phyloP scores from a whole-genome alignment of 169 alveolate species.

The Plasmodium sp. region DNA sequence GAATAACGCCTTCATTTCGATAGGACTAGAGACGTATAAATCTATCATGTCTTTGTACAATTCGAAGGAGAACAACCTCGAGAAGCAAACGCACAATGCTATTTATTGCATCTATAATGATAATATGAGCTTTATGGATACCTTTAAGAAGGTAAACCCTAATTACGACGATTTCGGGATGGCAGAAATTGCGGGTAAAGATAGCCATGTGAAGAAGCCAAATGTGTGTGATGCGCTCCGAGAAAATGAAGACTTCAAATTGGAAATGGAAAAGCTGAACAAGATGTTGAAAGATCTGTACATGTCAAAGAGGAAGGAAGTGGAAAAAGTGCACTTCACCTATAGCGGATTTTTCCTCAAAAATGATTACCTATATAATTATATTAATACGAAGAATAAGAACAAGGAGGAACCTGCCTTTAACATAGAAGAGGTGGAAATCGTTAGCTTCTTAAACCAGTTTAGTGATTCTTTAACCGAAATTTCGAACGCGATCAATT shows the following conservation, averaged over 20 bases:
- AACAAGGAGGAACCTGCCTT: conserved; percentile 25
- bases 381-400: conserved; percentile 40
- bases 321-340: conserved; percentile 64
- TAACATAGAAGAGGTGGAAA: conserved; percentile 54
- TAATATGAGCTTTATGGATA: conserved; percentile 42
- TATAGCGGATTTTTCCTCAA: conserved; percentile 70
- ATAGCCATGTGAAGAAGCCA: conserved; percentile 8
- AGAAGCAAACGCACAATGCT: conserved; percentile 61
- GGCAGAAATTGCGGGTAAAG: neutral
- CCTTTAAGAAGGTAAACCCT: conserved; percentile 20
- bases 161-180: conserved; percentile 41
- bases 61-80: conserved; percentile 43
- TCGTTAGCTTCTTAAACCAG: conserved; percentile 28
- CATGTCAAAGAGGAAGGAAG: conserved; percentile 73
- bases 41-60: conserved; percentile 54
- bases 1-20: conserved; percentile 63
- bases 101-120: conserved; percentile 66
- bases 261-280: conserved; percentile 60
- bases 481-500: conserved; percentile 24
- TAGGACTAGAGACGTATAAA: conserved; percentile 52
- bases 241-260: conserved; percentile 43
- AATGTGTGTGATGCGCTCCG: conserved; percentile 42
- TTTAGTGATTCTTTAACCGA: conserved; percentile 62
- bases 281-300: conserved; percentile 54
- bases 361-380: conserved; percentile 56